These are phyloP conservation scores for Arthrinium puccinioides DNA, from an alignment of 2,329 filamentous ascomycete species.

Conservation along the genomic window DNA sequence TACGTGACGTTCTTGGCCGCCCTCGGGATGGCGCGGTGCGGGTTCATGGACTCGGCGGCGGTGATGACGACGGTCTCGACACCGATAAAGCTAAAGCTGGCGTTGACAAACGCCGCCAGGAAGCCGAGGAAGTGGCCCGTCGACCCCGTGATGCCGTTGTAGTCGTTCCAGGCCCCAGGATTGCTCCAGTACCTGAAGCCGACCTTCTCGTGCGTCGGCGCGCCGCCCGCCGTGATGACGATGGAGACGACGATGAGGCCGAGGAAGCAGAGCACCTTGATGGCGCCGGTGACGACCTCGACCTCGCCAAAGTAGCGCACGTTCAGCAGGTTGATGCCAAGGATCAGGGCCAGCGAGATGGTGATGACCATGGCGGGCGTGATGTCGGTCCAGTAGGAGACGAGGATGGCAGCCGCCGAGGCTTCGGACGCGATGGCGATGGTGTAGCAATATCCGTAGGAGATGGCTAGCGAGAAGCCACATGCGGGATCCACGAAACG, in stretches of 20 bases:
- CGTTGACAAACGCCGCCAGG: conserved; percentile 24
- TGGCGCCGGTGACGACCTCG: conserved; percentile 7
- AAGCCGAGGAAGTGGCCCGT: conserved; percentile 30
- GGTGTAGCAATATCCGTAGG: conserved; percentile 23
- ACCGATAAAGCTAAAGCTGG: conserved; percentile 20
- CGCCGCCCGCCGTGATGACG: conserved; percentile 41
- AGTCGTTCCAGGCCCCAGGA: conserved; percentile 40
- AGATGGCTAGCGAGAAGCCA: conserved; percentile 25
- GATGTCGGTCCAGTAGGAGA: conserved; percentile 11
- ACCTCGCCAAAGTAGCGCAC: conserved; percentile 8
- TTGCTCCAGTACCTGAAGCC: conserved; percentile 45
- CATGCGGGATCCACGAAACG: conserved; percentile 23
- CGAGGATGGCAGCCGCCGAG: conserved; percentile 21
- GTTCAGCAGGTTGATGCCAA: conserved; percentile 5
- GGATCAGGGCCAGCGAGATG: conserved; percentile 7
- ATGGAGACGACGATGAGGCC: conserved; percentile 40
- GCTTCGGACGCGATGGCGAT: conserved; percentile 25
- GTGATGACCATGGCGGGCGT: conserved; percentile 22
- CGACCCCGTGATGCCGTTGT: conserved; percentile 26
- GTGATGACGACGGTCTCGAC: conserved; percentile 31
- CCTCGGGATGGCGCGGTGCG: conserved; percentile 28
- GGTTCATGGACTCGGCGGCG: conserved; percentile 29
- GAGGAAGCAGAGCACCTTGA: conserved; percentile 31
- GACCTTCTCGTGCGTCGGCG: conserved; percentile 39
- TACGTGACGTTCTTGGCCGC: conserved; percentile 13